These are phyloP conservation scores for Solanum bukasovii DNA, from an alignment of 257 asterid genomes.

Conservation along the genomic window DNA sequence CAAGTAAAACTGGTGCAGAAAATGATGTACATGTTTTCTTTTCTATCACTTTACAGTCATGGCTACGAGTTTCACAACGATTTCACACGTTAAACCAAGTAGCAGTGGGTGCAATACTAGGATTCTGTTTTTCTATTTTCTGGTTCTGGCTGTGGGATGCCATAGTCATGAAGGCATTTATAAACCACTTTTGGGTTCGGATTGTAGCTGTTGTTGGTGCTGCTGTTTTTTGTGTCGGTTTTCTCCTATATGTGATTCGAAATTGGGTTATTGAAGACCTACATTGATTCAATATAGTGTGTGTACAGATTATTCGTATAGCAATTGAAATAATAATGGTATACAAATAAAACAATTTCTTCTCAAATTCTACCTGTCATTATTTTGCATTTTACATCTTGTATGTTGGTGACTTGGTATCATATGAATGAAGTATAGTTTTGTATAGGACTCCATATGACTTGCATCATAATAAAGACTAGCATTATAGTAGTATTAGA, in stretches of 20 bases:
- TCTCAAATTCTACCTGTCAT: neutral
- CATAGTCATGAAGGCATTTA: slow-evolving; percentile 30
- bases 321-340: neutral
- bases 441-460: neutral
- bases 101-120: slow-evolving; percentile 51
- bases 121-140: slow-evolving; percentile 31
- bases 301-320: neutral
- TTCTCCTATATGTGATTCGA: slow-evolving; percentile 16
- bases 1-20: neutral
- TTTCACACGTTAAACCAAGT: slow-evolving; percentile 69
- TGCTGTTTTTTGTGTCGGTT: slow-evolving; percentile 12
- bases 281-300: neutral
- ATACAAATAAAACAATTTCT: neutral
- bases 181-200: slow-evolving; percentile 34
- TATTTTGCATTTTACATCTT: neutral
- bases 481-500: neutral
- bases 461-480: neutral
- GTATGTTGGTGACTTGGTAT: neutral
- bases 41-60: slow-evolving; percentile 36
- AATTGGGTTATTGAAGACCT: slow-evolving; percentile 27
- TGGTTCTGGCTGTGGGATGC: slow-evolving; percentile 69
- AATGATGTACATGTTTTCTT: neutral
- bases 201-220: slow-evolving; percentile 26
- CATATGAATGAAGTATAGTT: neutral
- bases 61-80: slow-evolving; percentile 70